Evolutionary conservation across 2,329 filamentous ascomycete genomes (phyloP), one percentile per base, ranked within the genome.

Genomic region (Stachybotrys chartarum): DNA sequence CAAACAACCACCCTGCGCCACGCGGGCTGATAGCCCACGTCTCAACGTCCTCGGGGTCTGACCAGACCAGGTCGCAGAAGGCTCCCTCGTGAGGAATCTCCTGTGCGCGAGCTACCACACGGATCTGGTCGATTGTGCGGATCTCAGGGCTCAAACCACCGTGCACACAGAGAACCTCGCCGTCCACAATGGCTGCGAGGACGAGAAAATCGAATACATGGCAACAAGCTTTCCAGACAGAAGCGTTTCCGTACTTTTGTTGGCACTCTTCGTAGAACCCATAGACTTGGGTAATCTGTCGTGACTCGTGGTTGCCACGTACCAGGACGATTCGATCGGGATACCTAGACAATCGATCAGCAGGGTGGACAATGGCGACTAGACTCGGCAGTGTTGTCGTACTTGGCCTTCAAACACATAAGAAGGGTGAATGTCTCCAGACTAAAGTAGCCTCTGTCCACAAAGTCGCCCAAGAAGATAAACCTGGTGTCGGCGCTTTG

Each of bases 221-320:
- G 60, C 94, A 99, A 72, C 97, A 99, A 57, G 96, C 94, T 73
- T 99, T 96, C 94, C 94, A 99, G n/a, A 99, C 94, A 51, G 95
- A 97, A 12, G 94, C 91, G 68, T 97, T 97, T 67, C 94, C 94
- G 70, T 99, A 99, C 74, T 99, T 99, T 66, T 94, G 88, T 55
- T 91, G 91, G 72, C 94, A 99, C 72, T 99, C 94, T 58, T 96
- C 96, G 73, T 99, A 99, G 74, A 99, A 99, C 54, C 94, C 94
- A 71, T 99, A 99, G 24, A 95, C 96, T 68, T 99, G 94, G 8
- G 94, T 99, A 60, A 99, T 96, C 66, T 96, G 94, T 60, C 94
- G 87, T 30, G 91, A 97, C 74, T 99, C 94, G 76, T 99, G 94
- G 73, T 99, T 99, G 59, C 94, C 94, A 62, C 94, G 90, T 62